Base-by-base conservation (phyloP, 2,329 filamentous ascomycete genomes). In the Alternaria sp. region DNA sequence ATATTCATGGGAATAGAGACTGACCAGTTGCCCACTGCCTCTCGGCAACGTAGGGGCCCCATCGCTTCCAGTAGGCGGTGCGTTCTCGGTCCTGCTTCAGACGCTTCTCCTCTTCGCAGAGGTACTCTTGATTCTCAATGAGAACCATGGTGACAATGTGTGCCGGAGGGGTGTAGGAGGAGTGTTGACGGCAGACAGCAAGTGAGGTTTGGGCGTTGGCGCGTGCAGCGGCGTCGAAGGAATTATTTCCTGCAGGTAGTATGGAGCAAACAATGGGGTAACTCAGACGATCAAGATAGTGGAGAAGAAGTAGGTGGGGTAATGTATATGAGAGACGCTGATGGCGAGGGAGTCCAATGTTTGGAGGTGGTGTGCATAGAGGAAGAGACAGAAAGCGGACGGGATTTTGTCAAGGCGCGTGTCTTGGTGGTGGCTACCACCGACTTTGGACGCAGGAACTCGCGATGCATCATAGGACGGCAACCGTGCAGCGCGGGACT, bases 51-150 rank as follows among this genome's bases (percentile, higher is more conserved):
- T 97, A 98, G 23, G 94, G 91, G 59, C 95, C 95, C 93, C 94
- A 97, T 89, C 91, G 93, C 88, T 98, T 98, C 95, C 95, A 98
- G 84, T 98, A 98, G 80, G 93, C 95, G 69, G 83, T 87, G 67
- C 90, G 90, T 68, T 95, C 88, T 63, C 90, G 88, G 81, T 98
- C 95, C 77, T 97, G 89, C 77, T 91, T 91, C 72, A 98, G 87
- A 53, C 96, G 91, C 81, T 91, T 91, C 85, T 98, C 95, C 83
- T 98, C 95, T 81, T 92, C 90, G 64, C 91, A 93, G 77, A 95
- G 87, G 81, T 93, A 94, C 78, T 96, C 92, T 81, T 96, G 89
- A 77, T 91, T 89, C 81, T 97, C 93, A 77, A 96, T 90, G 76
- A 96, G 87, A 78, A 97, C 94, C 95, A 98, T 98, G 67, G 66